Evolutionary conservation across 805 yeast genomes (phyloP).

Genomic region (Starmerella gropengiesseri): DNA sequence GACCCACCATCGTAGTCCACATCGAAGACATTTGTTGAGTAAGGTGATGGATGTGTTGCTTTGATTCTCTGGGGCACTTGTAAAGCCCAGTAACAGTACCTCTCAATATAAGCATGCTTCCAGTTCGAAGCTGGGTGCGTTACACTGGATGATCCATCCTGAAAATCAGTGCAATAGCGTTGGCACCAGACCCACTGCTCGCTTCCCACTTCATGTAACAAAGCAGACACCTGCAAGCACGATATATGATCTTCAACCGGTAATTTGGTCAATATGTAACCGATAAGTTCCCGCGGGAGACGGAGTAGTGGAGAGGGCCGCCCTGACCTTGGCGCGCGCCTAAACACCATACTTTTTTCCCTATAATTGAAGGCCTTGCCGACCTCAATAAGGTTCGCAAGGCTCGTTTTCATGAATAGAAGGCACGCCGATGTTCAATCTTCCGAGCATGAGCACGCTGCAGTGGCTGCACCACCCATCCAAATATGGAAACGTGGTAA

Average conservation of each 20-base stretch:
- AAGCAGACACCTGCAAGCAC: not conserved
- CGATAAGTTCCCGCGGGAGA: conserved; percentile 1
- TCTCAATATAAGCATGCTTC: not conserved
- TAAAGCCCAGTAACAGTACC: not conserved
- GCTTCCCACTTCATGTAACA: not conserved
- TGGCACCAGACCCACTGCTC: conserved; percentile 2
- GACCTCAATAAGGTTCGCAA: too few relatives aligned
- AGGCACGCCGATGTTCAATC: too few relatives aligned
- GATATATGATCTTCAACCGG: conserved; percentile 2
- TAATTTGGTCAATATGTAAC: not conserved
- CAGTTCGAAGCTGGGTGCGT: too few relatives aligned
- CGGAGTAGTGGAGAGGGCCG: not conserved
- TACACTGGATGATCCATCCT: too few relatives aligned
- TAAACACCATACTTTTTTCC: too few relatives aligned
- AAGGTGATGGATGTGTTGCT: not conserved
- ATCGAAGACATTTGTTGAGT: not conserved
- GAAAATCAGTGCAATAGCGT: not conserved
- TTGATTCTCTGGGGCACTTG: not conserved
- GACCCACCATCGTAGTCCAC: not conserved
- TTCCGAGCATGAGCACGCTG: too few relatives aligned
- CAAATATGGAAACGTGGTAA: too few relatives aligned
- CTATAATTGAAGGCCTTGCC: too few relatives aligned
- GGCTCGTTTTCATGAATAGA: too few relatives aligned
- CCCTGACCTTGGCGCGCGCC: too few relatives aligned
- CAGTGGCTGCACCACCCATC: too few relatives aligned